Base-by-base conservation (phyloP, 129 eudicot species). In the Mikania micrantha region DNA sequence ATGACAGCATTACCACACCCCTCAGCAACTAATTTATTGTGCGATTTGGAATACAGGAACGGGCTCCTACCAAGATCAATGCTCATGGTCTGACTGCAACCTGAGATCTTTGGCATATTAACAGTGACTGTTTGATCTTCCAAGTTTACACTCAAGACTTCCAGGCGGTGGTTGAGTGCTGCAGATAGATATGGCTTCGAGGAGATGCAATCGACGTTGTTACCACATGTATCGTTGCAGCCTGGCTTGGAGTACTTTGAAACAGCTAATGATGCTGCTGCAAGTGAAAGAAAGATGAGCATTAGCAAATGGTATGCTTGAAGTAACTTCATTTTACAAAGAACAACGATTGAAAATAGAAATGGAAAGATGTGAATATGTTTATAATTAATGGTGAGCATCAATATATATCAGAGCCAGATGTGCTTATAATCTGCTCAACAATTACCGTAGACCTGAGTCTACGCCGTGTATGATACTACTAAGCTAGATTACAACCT, bases 191-290 rank as follows among this genome's bases (percentile, higher is more conserved):
- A n/a, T n/a, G 66, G 66, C 16, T 0, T 66, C 0, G 20, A 29
- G 0, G 71, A 47, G 71, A 8, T 66, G 44, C 71, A 76, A 60
- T 69, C 58, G 27, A 76, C 57, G 0, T 15, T 40, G 59, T 39
- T 74, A 2, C 72, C 78, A 7, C 78, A 74, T 21, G 4, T 64
- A 17, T 64, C 47, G 3, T 9, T 53, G 71, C 72, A 74, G 20
- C 67, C 66, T 17, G 48, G 16, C 45, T 64, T 74, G 9, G 72
- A 56, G 42, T 70, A 70, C 9, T 8, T 40, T 21, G 53, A 16
- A 15, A 9, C 1, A 0, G 7, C 42, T n/a, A 66, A 5, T 39
- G 34, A 20, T n/a, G 59, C 22, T 54, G n/a, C 2, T 53, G n/a
- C n/a, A n/a, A 35, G 53, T 15, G 15, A 53, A 9, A 41, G 56